These are phyloP conservation scores for Grigorovia transvaalensis DNA, from an alignment of 805 yeast genomes.

Conservation along the genomic window DNA sequence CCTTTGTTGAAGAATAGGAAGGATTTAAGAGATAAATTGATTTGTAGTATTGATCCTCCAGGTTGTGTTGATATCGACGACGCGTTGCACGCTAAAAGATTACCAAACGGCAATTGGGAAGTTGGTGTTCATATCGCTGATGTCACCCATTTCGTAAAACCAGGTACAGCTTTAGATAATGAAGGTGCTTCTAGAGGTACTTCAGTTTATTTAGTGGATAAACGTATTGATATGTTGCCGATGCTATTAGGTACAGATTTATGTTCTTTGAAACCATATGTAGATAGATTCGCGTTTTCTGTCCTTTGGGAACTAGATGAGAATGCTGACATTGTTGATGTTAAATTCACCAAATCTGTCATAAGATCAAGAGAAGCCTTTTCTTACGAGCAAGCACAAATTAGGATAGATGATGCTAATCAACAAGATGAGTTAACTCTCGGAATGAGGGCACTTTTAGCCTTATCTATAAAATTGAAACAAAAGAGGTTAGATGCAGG, in stretches of 20 bases:
- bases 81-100: constrained; percentile 76
- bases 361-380: constrained; percentile 90
- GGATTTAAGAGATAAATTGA: constrained; percentile 79
- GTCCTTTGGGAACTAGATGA: constrained; percentile 92
- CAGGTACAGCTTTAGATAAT: constrained; percentile 81
- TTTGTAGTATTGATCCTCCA: constrained; percentile 97
- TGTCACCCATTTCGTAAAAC: constrained; percentile 92
- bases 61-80: constrained; percentile 98
- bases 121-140: constrained; percentile 99
- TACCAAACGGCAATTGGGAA: constrained; percentile 91
- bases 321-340: constrained; percentile 73
- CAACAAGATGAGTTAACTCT: constrained; percentile 77
- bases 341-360: constrained; percentile 74
- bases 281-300: constrained; percentile 91
- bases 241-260: constrained; percentile 88
- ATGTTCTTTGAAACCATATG: constrained; percentile 90
- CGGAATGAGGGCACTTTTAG: constrained; percentile 76
- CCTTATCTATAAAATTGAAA: constrained; percentile 73
- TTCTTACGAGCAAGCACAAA: constrained; percentile 87
- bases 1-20: constrained; percentile 47
- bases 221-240: constrained; percentile 98
- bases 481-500: constrained; percentile 87
- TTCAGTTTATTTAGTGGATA: constrained; percentile 91
- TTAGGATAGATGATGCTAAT: constrained; percentile 69
- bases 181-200: constrained; percentile 98